Percentiles rank a stretch among this genome's conserved stretches.
These are phyloP conservation scores for Arthrobotrys sphaeroides DNA, from an alignment of 2,329 filamentous ascomycete genomes.

Conservation along the genomic window DNA sequence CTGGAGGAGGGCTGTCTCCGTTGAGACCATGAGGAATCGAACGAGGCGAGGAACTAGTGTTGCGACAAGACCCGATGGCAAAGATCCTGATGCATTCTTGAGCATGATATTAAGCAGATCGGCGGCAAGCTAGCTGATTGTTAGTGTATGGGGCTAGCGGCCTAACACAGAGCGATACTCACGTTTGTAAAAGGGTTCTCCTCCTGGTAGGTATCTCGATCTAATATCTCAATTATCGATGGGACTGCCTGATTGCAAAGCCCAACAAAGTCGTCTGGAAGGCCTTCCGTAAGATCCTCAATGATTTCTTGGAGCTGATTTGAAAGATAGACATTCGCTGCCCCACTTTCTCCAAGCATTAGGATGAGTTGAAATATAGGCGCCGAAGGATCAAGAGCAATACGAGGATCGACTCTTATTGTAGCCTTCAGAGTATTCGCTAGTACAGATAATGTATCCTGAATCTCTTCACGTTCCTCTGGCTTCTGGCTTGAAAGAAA, in stretches of 20 bases:
- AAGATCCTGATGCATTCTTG: slow-evolving; percentile 82
- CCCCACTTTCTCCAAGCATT: slow-evolving; percentile 84
- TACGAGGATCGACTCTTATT: slow-evolving; percentile 79
- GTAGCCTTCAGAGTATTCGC: slow-evolving; percentile 85
- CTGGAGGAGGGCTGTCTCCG: slow-evolving; percentile 87
- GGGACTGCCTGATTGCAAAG: slow-evolving; percentile 88
- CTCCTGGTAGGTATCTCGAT: slow-evolving; percentile 83
- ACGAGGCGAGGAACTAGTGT: slow-evolving; percentile 88
- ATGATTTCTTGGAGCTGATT: slow-evolving; percentile 90
- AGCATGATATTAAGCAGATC: slow-evolving; percentile 83
- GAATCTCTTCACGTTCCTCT: slow-evolving; percentile 80
- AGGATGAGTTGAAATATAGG: slow-evolving; percentile 85
- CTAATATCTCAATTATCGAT: slow-evolving; percentile 86
- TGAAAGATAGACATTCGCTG: slow-evolving; percentile 88
- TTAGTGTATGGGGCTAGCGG: not conserved
- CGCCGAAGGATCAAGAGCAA: slow-evolving; percentile 76
- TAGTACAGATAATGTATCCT: slow-evolving; percentile 89
- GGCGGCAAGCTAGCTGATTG: slow-evolving; percentile 71
- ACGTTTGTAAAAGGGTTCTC: slow-evolving; percentile 83
- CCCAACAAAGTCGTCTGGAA: slow-evolving; percentile 75
- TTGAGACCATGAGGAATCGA: slow-evolving; percentile 79
- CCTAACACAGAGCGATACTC: slow-evolving; percentile 58
- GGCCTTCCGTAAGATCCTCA: slow-evolving; percentile 79
- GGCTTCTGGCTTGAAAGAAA: slow-evolving; percentile 69
- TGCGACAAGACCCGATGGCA: slow-evolving; percentile 85